Percentiles rank a stretch among this genome's conserved stretches.
phyloP scores from a whole-genome alignment of 257 asterid genomes.

The Plectranthus barbatus region DNA sequence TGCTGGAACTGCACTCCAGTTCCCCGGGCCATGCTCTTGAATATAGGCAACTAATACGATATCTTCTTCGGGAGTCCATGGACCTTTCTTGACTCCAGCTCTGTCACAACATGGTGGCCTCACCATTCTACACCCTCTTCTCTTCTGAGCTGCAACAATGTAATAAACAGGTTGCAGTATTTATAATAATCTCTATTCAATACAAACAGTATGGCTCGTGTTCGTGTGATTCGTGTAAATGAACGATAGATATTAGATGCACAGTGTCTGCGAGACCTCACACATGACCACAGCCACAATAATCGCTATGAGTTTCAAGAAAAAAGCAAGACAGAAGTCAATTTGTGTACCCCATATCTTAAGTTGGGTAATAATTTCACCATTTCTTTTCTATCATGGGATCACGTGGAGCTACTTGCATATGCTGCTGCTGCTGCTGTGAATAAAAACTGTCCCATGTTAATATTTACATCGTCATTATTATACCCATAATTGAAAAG shows the following conservation, averaged over 20 bases:
- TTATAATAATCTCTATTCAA: not conserved
- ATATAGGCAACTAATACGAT: slow-evolving; percentile 61
- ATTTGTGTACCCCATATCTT: slow-evolving; percentile 4
- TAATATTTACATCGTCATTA: slow-evolving; percentile 6
- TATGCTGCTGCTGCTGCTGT: not conserved
- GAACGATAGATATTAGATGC: not conserved
- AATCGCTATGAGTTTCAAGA: too few relatives aligned
- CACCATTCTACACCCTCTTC: slow-evolving; percentile 27
- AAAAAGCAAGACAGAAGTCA: not conserved
- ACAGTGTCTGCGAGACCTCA: not conserved
- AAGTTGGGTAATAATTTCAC: slow-evolving; percentile 16
- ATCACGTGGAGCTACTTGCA: slow-evolving; percentile 15
- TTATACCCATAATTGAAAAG: slow-evolving; percentile 6
- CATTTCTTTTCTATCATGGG: not conserved
- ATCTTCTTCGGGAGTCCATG: slow-evolving; percentile 96
- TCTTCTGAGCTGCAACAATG: not conserved
- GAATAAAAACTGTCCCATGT: slow-evolving; percentile 3
- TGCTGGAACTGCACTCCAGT: slow-evolving; percentile 72
- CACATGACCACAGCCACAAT: not conserved
- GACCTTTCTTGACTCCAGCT: slow-evolving; percentile 77
- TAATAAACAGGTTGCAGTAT: not conserved
- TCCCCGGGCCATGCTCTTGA: slow-evolving; percentile 81
- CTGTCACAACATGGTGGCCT: slow-evolving; percentile 76
- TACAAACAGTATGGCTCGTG: not conserved
- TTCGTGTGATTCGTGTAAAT: not conserved